A percentile compares a stretch with the other conserved stretches of the same genome.
These are phyloP conservation scores for Daphne laureola DNA, from an alignment of 441 rosid genomes.

Conservation along the genomic window DNA sequence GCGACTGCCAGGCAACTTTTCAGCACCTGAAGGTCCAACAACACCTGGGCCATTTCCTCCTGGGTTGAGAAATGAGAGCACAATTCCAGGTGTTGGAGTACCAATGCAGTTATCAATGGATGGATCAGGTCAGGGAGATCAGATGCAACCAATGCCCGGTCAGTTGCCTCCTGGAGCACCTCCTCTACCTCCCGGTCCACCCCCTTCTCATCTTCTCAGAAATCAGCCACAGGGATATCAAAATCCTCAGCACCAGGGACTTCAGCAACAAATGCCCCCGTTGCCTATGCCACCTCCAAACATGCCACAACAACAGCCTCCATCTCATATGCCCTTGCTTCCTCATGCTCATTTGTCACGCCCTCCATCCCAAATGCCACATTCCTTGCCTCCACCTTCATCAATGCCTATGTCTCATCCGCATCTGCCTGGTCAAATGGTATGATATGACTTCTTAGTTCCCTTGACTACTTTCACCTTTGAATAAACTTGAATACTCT, in stretches of 20 bases:
- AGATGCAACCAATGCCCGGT: constrained; percentile 55
- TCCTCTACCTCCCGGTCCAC: constrained; percentile 97
- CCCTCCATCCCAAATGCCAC: constrained; percentile 74
- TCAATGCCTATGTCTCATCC: constrained; percentile 51
- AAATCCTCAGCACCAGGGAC: constrained; percentile 60
- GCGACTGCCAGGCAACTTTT: constrained; percentile 73
- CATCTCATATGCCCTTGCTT: constrained; percentile 70
- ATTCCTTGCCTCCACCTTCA: constrained; percentile 36
- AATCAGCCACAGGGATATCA: constrained; percentile 86
- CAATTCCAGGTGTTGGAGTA: constrained; percentile 92
- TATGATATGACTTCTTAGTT: constrained; percentile 22
- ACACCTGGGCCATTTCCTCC: constrained; percentile 77
- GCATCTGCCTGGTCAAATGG: constrained; percentile 77
- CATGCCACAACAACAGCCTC: constrained; percentile 85
- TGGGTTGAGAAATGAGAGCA: constrained; percentile 87
- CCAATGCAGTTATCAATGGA: constrained; percentile 78
- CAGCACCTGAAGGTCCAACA: constrained; percentile 56
- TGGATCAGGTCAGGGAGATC: constrained; percentile 74
- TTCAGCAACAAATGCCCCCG: constrained; percentile 60
- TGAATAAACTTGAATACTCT: background rate
- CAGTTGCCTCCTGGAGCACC: constrained; percentile 75
- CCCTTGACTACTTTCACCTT: background rate
- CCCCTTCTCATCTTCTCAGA: constrained; percentile 73
- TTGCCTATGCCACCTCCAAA: constrained; percentile 63
- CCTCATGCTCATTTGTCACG: constrained; percentile 76